These are phyloP conservation scores for Postia placenta DNA, from an alignment of 768 basidiomycete genomes.

Conservation along the genomic window DNA sequence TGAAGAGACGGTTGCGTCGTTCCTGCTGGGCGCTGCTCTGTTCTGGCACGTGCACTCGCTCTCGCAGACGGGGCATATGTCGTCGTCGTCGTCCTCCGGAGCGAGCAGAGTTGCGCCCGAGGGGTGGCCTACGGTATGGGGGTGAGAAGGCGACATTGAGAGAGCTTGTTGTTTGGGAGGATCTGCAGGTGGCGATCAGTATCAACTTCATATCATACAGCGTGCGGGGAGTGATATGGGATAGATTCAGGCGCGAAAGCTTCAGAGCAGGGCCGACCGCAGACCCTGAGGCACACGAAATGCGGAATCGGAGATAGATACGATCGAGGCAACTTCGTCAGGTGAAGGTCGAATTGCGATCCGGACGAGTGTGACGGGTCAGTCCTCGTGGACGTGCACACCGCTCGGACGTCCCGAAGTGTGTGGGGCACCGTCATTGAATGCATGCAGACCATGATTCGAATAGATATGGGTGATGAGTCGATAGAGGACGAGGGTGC, in stretches of 20 bases:
- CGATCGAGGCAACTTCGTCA: slow-evolving; percentile 3
- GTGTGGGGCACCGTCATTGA: too few relatives aligned
- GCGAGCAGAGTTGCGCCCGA: slow-evolving; percentile 12
- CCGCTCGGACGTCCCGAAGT: too few relatives aligned
- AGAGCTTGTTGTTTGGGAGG: slow-evolving; percentile 46
- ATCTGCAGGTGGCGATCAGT: slow-evolving; percentile 21
- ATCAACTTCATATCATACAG: background rate
- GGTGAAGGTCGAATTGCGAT: background rate
- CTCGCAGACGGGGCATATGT: slow-evolving; percentile 89
- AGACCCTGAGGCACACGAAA: background rate
- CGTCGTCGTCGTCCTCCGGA: slow-evolving; percentile 47
- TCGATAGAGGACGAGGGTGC: background rate
- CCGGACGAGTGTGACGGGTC: background rate
- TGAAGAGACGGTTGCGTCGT: slow-evolving; percentile 22
- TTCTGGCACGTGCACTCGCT: slow-evolving; percentile 78
- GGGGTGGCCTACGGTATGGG: slow-evolving; percentile 55
- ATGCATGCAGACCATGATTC: too few relatives aligned
- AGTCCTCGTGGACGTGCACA: too few relatives aligned
- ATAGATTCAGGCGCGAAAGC: background rate
- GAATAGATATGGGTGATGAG: too few relatives aligned
- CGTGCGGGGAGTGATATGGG: background rate
- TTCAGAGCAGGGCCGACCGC: background rate
- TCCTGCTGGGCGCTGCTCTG: slow-evolving; percentile 25
- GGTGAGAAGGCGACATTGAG: slow-evolving; percentile 63
- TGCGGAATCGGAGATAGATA: slow-evolving; percentile 8